Base-by-base conservation (phyloP, 768 basidiomycete species). In the Boletus pseudo-olivaceus region DNA sequence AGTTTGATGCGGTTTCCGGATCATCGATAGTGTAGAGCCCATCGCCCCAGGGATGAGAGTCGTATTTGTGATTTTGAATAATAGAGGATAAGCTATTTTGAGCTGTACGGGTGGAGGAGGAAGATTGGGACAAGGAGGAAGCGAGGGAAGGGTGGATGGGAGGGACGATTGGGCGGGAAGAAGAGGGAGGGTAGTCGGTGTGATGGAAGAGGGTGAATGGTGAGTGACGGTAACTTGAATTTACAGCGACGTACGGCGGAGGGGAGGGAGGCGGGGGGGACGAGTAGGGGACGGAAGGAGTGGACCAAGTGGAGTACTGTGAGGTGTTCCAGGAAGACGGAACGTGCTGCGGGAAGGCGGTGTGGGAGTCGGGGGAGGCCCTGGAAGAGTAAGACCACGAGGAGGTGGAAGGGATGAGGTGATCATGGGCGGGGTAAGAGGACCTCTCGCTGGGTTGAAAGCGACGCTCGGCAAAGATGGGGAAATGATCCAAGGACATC, bases 401-500 rank as follows among this genome's bases (percentile, higher is more conserved):
- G 17, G 67, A 42, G 0, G 60, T 2, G 37, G 66, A 42, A 1
- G 54, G 55, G 14, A 70, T 38, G 51, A 67, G 53, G 49, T 53
- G 45, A 56, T 69, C 66, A 32, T 63, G 65, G n/a, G 53, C 1
- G 2, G 59, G 42, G 58, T 63, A 67, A 0, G 67, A 57, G 4
- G 49, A 11, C 49, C 70, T 56, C 23, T 69, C 68, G 50, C 49
- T 48, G 56, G 48, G 61, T 40, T 71, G 67, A 29, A 70, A 70
- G 54, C 69, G 69, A 57, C 71, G 62, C 9, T 71, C 69, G 8
- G 64, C 7, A 41, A 70, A 68, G n/a, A 70, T 38, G 47, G 68
- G 51, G 20, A 71, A 69, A 27, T 70, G 68, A 70, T 70, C 68
- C 61, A 70, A 54, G 1, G 69, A 70, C 70, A 70, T 69, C 49